Percentiles rank a stretch among this genome's conserved stretches.
phyloP scores from a whole-genome alignment of 352 stramenopile genomes.

The Peronospora belbahrii region DNA sequence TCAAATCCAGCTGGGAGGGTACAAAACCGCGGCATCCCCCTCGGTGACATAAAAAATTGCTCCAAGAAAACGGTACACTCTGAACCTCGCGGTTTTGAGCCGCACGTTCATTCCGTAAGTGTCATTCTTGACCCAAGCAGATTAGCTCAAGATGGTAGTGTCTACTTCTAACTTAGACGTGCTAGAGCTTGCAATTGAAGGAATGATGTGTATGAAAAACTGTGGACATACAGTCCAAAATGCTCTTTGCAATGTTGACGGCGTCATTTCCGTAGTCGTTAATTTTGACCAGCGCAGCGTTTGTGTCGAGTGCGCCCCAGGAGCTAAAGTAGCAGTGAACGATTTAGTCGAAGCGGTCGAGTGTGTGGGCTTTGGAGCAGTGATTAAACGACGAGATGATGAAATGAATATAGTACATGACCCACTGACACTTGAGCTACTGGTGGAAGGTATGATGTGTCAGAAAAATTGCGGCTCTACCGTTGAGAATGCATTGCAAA shows the following conservation, averaged over 20 bases:
- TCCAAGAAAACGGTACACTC: too few relatives aligned
- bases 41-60: too few relatives aligned
- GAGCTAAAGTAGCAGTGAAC: slow-evolving; percentile 27
- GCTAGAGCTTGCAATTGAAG: slow-evolving; percentile 77
- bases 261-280: slow-evolving; percentile 64
- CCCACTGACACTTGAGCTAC: slow-evolving; percentile 36
- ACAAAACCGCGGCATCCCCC: too few relatives aligned
- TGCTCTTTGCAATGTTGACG: slow-evolving; percentile 54
- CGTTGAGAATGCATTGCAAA: slow-evolving; percentile 46
- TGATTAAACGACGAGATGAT: slow-evolving; percentile 17
- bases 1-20: background rate
- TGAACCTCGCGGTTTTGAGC: too few relatives aligned
- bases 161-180: background rate
- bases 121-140: too few relatives aligned
- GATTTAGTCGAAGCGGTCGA: slow-evolving; percentile 74
- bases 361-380: slow-evolving; percentile 65
- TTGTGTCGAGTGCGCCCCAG: slow-evolving; percentile 40
- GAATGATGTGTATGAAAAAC: slow-evolving; percentile 94
- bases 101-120: too few relatives aligned
- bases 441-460: slow-evolving; percentile 92
- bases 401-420: background rate
- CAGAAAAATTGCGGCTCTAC: slow-evolving; percentile 94
- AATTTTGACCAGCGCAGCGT: slow-evolving; percentile 56
- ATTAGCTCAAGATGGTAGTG: slow-evolving; percentile 9
- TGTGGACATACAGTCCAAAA: slow-evolving; percentile 87